Conservation (phyloP, 2,329 filamentous ascomycete genomes). For the Pochonia chlamydosporia region DNA sequence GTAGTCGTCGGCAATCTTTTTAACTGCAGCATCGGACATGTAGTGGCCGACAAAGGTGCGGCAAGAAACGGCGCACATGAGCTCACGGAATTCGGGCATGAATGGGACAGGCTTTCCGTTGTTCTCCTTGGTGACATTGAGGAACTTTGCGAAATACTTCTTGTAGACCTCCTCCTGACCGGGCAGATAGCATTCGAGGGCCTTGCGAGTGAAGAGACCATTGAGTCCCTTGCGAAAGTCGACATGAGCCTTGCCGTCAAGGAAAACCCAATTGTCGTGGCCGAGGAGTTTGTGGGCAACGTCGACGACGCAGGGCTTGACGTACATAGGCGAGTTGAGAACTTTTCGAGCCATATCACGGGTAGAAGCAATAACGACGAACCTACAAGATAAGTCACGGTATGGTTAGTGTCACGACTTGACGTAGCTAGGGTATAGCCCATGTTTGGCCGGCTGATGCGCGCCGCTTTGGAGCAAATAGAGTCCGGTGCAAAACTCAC, state of each 20-base stretch:
- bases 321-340: conserved; percentile 86
- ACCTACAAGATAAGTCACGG: conserved; percentile 45
- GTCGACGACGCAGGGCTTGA: conserved; percentile 96
- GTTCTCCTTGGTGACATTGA: conserved; percentile 67
- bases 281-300: conserved; percentile 89
- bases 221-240: conserved; percentile 98
- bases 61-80: conserved; percentile 92
- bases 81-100: conserved; percentile 87
- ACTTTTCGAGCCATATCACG: conserved; percentile 95
- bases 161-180: conserved; percentile 90
- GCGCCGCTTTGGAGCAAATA: not conserved
- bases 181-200: conserved; percentile 82
- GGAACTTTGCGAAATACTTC: conserved; percentile 74
- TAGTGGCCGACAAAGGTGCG: conserved; percentile 97
- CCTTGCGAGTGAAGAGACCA: conserved; percentile 85
- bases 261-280: conserved; percentile 90
- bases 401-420: not conserved
- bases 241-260: conserved; percentile 90
- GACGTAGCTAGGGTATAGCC: not conserved
- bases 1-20: conserved; percentile 94
- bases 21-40: conserved; percentile 81
- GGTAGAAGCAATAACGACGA: conserved; percentile 92
- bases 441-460: not conserved
- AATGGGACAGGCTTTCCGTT: conserved; percentile 73
- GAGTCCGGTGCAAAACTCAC: conserved; percentile 44